Evolutionary conservation across 148 eudicot genomes (phyloP).

Genomic region (Fagopyrum homotropicum): DNA sequence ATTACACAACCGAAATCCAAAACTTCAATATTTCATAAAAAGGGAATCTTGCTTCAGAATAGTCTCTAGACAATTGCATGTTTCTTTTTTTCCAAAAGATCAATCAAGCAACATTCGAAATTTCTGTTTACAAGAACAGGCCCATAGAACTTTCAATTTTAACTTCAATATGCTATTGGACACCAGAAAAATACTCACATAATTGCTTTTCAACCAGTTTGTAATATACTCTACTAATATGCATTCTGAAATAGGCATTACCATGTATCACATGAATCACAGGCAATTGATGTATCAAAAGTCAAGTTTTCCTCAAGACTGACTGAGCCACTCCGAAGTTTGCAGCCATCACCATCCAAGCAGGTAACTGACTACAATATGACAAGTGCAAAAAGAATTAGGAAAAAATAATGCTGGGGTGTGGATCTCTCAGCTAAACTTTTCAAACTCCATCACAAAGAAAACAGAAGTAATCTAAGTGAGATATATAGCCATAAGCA

Average conservation of each 20-base stretch:
- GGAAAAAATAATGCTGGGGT: not conserved
- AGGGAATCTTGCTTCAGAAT: not conserved
- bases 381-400: slow-evolving; percentile 12
- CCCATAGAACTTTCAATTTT: no score
- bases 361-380: slow-evolving; percentile 92
- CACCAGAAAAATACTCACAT: no score
- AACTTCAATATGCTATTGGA: no score
- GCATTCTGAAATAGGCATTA: slow-evolving; percentile 16
- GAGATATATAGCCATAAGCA: slow-evolving; percentile 2
- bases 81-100: no score
- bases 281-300: slow-evolving; percentile 90
- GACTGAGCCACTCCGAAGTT: slow-evolving; percentile 55
- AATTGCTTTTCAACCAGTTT: no score
- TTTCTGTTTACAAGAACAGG: no score
- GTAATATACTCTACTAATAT: no score
- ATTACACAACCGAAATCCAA: not conserved
- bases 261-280: slow-evolving; percentile 96
- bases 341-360: slow-evolving; percentile 92
- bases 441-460: slow-evolving; percentile 16
- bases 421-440: not conserved
- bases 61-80: not conserved
- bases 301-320: slow-evolving; percentile 52
- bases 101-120: no score
- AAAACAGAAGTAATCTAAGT: not conserved
- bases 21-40: not conserved